Percentiles rank a stretch among this genome's conserved stretches.
Conservation (phyloP, 371 early-diverging fungal genomes). For the Fennellomyces sp. region DNA sequence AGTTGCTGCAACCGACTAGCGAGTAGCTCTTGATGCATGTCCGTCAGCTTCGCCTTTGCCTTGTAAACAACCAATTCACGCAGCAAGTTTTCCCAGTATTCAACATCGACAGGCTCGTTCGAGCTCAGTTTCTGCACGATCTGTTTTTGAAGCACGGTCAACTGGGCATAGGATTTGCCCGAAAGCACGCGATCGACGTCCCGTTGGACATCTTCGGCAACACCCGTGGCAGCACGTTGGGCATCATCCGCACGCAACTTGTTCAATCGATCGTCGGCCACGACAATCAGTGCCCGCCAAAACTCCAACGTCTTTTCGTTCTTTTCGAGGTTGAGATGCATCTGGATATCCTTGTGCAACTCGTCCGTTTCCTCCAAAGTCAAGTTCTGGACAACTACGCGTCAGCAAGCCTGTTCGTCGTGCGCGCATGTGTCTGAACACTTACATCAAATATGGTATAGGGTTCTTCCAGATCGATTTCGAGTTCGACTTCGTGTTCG, state of each 20-base stretch:
- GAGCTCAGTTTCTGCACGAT: constrained; percentile 72
- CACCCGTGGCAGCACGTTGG: constrained; percentile 30
- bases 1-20: constrained; percentile 74
- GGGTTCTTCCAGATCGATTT: constrained; percentile 88
- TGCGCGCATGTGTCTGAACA: too few relatives aligned
- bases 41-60: constrained; percentile 74
- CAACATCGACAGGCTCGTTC: constrained; percentile 83
- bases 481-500: constrained; percentile 73
- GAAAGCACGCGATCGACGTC: constrained; percentile 75
- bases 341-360: constrained; percentile 82
- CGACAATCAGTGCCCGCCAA: constrained; percentile 84
- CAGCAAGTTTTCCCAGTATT: constrained; percentile 92
- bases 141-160: constrained; percentile 71
- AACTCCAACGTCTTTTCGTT: constrained; percentile 74
- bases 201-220: constrained; percentile 47
- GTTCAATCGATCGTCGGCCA: constrained; percentile 73
- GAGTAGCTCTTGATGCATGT: constrained; percentile 77
- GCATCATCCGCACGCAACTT: constrained; percentile 45
- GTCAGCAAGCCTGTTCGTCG: too few relatives aligned
- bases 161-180: constrained; percentile 76
- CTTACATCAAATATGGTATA: constrained; percentile 80
- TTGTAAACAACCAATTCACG: constrained; percentile 81
- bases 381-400: constrained; percentile 58
- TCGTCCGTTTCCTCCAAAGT: constrained; percentile 71
- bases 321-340: constrained; percentile 84